phyloP scores from a whole-genome alignment of 2,329 filamentous ascomycete genomes.

The Hymenoscyphus linearis region DNA sequence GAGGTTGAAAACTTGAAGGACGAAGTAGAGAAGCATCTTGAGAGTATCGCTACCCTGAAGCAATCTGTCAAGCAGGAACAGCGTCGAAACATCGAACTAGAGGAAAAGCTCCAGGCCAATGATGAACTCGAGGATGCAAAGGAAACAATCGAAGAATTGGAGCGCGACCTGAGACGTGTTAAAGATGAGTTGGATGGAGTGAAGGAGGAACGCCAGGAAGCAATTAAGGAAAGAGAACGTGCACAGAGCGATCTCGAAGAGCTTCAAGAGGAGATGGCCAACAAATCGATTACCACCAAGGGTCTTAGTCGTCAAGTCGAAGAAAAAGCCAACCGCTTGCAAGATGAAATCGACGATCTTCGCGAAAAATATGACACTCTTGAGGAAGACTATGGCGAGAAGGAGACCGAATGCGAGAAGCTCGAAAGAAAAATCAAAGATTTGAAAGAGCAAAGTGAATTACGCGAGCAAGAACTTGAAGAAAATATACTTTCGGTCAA shows the following conservation, averaged over 20 bases:
- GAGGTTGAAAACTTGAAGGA: constrained; percentile 63
- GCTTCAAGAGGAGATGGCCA: constrained; percentile 70
- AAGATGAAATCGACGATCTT: constrained; percentile 56
- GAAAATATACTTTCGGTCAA: constrained; percentile 39
- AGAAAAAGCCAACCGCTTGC: constrained; percentile 61
- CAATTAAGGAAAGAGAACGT: constrained; percentile 48
- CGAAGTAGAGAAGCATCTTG: constrained; percentile 46
- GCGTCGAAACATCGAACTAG: constrained; percentile 47
- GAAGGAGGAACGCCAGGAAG: constrained; percentile 49
- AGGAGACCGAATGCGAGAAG: constrained; percentile 35
- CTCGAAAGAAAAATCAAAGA: constrained; percentile 39
- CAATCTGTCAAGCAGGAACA: constrained; percentile 54
- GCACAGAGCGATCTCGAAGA: constrained; percentile 57
- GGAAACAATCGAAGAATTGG: constrained; percentile 54
- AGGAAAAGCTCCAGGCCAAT: constrained; percentile 48
- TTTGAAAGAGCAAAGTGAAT: constrained; percentile 27
- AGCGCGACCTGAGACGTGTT: constrained; percentile 48
- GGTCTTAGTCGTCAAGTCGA: constrained; percentile 70
- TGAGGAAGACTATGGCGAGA: constrained; percentile 39
- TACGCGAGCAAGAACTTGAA: constrained; percentile 30
- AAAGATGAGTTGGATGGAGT: constrained; percentile 51
- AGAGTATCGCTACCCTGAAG: constrained; percentile 49
- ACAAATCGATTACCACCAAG: constrained; percentile 73
- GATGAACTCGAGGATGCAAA: constrained; percentile 52
- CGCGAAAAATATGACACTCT: constrained; percentile 40